Evolutionary conservation across 495 filamentous ascomycete species (phyloP), one percentile per base, ranked within the genome.

Genomic region (Hyphodiscus hymeniophilus): DNA sequence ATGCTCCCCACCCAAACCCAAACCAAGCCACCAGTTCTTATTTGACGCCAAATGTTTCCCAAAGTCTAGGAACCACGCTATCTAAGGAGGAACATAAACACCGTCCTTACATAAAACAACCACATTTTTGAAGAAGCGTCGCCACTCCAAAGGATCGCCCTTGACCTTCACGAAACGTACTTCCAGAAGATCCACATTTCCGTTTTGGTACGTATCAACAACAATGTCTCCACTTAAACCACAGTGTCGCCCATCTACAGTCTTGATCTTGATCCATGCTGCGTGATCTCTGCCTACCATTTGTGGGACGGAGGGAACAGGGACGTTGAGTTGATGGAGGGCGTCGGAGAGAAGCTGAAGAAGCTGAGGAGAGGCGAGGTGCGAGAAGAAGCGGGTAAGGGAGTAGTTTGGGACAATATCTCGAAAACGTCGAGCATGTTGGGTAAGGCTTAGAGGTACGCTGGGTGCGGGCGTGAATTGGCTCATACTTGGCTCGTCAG

Each of bases 141-240:
- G 75, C 92, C 92, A 99, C 73, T 96, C 92, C 24, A 99, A 64
- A 10, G 94, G 94, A 71, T 99, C 92, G 11, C 94, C 92, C 67
- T 94, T 94, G 32, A 82, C 76, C 66, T 99, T 99, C 52, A 94
- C 75, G 63, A 99, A 97, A 47, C 87, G 73, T 10, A 95, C 85
- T 66, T 96, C 89, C 38, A 91, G 71, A 45, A 95, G 58, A 58
- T 78, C 75, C 44, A 63, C 65, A 15, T 66, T 64, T 2, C 54
- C 57, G 11, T 65, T 67, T 28, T 58, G 45, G 42, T 87, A 76
- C 60, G 72, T 77, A 59, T 94, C 87, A 18, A 96, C 76, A 12
- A 89, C 63, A 31, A 97, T 80, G 55, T 89, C 86, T 11, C 94
- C 92, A 55, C 83, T 86, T 46, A 98, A 60, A 7, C 74, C 73